Base-by-base conservation (phyloP, 2,329 filamentous ascomycete species). In the Alternaria ethzedia region DNA sequence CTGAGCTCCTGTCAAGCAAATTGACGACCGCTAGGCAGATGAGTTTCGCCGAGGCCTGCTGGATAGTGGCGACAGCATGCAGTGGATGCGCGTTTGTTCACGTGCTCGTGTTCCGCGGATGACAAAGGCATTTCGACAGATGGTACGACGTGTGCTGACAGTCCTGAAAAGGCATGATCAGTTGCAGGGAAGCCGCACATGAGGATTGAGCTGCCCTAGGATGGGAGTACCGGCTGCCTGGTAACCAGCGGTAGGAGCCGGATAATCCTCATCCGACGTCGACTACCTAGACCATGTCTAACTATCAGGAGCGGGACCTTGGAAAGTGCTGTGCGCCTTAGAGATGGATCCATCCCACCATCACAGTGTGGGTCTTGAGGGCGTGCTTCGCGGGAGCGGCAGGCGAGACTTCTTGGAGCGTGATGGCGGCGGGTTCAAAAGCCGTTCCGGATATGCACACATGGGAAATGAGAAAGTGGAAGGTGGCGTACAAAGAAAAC, bases 221-320 rank as follows among this genome's bases (percentile, higher is more conserved):
- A 55, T 23, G n/a, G 36, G 13, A 51, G 47, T 58, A 32, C 64
- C 63, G 61, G 54, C 23, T 32, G 45, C 15, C 44, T 56, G 65
- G 65, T 57, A 66, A 61, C 54, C 57, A 67, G 63, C 65, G 68
- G 70, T 49, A 69, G 66, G 57, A 67, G 66, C 67, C 68, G 68
- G 65, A 58, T 61, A 59, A 59, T 50, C 52, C 23, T 51, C 28
- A 51, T 32, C 28, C 50, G 52, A 45, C 32, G 45, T 25, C 4
- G 8, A 51, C 12, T 32, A 23, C 28, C 49, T 51, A 20, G 49
- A 32, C 17, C 8, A 13, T 20, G 20, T 23, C 49, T 36, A 25
- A 23, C 32, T 15, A 41, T 32, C 26, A 32, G 12, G 49, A 15
- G 28, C 28, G 28, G 49, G 49, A 51, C 13, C 17, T 36, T 23